phyloP scores from a whole-genome alignment of 1,284 basidiomycete genomes.

The Tilletia indica region DNA sequence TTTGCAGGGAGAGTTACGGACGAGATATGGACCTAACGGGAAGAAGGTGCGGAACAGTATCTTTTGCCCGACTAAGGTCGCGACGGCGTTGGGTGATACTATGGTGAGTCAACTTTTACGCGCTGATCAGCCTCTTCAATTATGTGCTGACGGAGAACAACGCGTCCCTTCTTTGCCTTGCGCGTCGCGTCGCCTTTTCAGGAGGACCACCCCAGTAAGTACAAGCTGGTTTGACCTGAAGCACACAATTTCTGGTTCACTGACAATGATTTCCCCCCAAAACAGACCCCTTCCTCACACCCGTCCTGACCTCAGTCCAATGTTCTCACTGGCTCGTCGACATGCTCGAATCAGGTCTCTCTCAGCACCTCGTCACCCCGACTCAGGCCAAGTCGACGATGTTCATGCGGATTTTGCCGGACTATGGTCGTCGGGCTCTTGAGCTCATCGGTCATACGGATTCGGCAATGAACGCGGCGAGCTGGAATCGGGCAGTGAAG shows the following conservation, averaged over 20 bases:
- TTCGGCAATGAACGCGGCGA: slow-evolving; percentile 36
- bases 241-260: neutral
- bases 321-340: slow-evolving; percentile 9
- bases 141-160: too few species aligned
- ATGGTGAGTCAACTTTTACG: slow-evolving; percentile 2
- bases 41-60: slow-evolving; percentile 30
- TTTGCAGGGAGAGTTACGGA: slow-evolving; percentile 28
- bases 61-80: slow-evolving; percentile 35
- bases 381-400: slow-evolving; percentile 7
- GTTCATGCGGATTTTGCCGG: slow-evolving; percentile 6
- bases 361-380: slow-evolving; percentile 18
- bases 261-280: neutral
- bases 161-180: too few species aligned
- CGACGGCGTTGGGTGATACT: slow-evolving; percentile 33
- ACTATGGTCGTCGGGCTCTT: slow-evolving; percentile 16
- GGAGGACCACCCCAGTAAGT: slow-evolving; percentile 20
- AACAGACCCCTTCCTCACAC: slow-evolving; percentile 20
- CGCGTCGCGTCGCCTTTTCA: neutral
- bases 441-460: slow-evolving; percentile 19
- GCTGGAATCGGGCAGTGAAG: slow-evolving; percentile 36
- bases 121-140: too few species aligned
- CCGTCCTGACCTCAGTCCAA: slow-evolving; percentile 12
- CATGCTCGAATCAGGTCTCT: slow-evolving; percentile 20
- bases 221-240: neutral
- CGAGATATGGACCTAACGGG: slow-evolving; percentile 28